Percentiles rank a stretch among this genome's conserved stretches.
phyloP scores from a whole-genome alignment of 768 basidiomycete genomes.

The Asterophora parasitica region DNA sequence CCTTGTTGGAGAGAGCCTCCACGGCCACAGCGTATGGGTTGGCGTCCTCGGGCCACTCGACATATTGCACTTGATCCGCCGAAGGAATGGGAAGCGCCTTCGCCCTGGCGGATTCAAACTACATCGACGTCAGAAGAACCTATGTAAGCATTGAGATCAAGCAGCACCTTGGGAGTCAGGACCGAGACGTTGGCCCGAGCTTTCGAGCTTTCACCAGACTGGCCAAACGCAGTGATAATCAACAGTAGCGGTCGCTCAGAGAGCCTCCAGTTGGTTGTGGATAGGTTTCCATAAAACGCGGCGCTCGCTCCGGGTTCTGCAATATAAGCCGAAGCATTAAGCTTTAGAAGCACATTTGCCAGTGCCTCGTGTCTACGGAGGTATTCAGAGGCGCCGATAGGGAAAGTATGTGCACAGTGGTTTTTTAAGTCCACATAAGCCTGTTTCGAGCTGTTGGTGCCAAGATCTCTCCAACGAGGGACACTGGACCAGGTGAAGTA shows the following conservation, averaged over 20 bases:
- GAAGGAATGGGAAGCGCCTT: conserved; percentile 52
- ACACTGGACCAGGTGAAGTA: not conserved
- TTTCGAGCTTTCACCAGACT: conserved; percentile 18
- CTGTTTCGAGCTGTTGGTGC: not conserved
- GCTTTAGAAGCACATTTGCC: conserved; percentile 40
- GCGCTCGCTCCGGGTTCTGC: conserved; percentile 75
- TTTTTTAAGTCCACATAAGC: conserved; percentile 4
- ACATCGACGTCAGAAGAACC: not conserved
- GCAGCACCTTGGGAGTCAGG: conserved; percentile 56
- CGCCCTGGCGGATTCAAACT: conserved; percentile 73
- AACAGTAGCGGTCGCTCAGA: conserved; percentile 79
- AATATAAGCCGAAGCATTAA: conserved; percentile 65
- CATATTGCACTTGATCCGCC: conserved; percentile 32
- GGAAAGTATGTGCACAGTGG: conserved; percentile 45
- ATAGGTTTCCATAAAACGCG: conserved; percentile 70
- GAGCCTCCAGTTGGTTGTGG: conserved; percentile 54
- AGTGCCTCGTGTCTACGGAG: conserved; percentile 49
- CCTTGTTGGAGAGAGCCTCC: conserved; percentile 16
- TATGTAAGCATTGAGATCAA: not conserved
- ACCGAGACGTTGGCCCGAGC: conserved; percentile 44
- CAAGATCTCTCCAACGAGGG: not conserved
- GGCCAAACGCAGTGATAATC: conserved; percentile 45
- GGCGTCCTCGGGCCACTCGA: conserved; percentile 64
- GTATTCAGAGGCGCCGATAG: conserved; percentile 45
- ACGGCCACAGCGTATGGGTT: conserved; percentile 56